Percentiles rank a stretch among this genome's conserved stretches.
These are phyloP conservation scores for Hsuehochloa calcarea DNA, from an alignment of 176 grass and related monocot genomes.

Conservation along the genomic window DNA sequence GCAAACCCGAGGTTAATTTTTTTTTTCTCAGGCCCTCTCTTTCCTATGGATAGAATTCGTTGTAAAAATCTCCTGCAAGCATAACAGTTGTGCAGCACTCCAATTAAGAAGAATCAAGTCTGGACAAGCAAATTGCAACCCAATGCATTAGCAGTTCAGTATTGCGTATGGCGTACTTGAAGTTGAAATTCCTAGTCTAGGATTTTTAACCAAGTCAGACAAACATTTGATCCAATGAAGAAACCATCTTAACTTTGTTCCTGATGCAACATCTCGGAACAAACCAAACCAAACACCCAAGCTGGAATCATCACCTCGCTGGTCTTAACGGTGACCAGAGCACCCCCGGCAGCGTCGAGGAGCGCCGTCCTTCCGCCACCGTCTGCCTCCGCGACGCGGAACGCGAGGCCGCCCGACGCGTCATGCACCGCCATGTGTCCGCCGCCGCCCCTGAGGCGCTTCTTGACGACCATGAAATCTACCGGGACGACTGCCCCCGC, in stretches of 20 bases:
- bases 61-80: not conserved
- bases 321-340: slow-evolving; percentile 44
- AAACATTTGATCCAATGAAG: not conserved
- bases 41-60: not conserved
- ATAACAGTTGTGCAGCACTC: not conserved
- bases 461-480: slow-evolving; percentile 57
- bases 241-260: not conserved
- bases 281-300: not conserved
- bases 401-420: slow-evolving; percentile 42
- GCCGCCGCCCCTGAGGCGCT: slow-evolving; percentile 16
- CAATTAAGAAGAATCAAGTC: not conserved
- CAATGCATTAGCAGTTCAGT: not conserved
- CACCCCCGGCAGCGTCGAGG: slow-evolving; percentile 41
- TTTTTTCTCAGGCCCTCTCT: not conserved
- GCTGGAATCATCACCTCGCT: slow-evolving; percentile 40
- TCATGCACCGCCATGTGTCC: slow-evolving; percentile 43
- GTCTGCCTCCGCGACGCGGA: slow-evolving; percentile 8
- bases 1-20: not conserved
- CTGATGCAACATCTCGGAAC: not conserved
- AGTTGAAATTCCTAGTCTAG: not conserved
- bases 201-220: not conserved
- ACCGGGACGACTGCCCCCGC: slow-evolving; percentile 45
- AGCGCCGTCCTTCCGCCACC: slow-evolving; percentile 30
- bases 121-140: not conserved
- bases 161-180: not conserved